Conservation (phyloP, 495 filamentous ascomycete species). For the Aspergillus olivimuriae region DNA sequence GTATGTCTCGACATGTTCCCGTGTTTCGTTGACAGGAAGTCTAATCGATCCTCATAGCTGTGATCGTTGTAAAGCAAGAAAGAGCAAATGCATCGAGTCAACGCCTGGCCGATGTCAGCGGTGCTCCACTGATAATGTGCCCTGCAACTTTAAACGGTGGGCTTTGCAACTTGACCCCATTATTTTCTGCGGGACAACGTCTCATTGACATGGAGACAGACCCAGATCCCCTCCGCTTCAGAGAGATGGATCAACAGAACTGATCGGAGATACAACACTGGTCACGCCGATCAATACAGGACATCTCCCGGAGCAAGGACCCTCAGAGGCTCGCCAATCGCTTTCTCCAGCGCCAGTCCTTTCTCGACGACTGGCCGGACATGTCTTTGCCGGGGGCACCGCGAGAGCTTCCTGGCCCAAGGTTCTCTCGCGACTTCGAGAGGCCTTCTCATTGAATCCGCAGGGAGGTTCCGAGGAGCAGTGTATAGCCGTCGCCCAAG, state of each 20-base stretch:
- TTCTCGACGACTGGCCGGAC: slow-evolving; percentile 12
- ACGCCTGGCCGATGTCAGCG: slow-evolving; percentile 12
- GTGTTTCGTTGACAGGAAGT: not conserved
- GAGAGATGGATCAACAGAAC: not conserved
- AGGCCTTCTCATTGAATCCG: slow-evolving; percentile 15
- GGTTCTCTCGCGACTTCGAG: slow-evolving; percentile 14
- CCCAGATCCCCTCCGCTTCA: not conserved
- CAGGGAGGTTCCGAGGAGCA: slow-evolving; percentile 6
- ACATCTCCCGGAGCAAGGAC: not conserved
- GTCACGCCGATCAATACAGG: not conserved
- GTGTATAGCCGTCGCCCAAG: slow-evolving; percentile 14
- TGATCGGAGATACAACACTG: not conserved
- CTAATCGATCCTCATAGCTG: slow-evolving; percentile 9
- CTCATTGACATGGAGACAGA: no score
- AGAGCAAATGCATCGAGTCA: slow-evolving; percentile 16
- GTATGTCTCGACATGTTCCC: slow-evolving; percentile 4
- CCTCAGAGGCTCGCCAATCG: not conserved
- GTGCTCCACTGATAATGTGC: slow-evolving; percentile 7
- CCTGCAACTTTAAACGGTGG: slow-evolving; percentile 13
- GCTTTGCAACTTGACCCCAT: slow-evolving; percentile 2
- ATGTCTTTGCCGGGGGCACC: slow-evolving; percentile 12
- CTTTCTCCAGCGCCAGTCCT: slow-evolving; percentile 6
- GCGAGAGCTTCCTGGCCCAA: slow-evolving; percentile 13
- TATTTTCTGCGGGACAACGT: not conserved
- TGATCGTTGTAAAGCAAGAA: slow-evolving; percentile 14